phyloP scores from a whole-genome alignment of 2,329 filamentous ascomycete genomes.

The Talaromyces sp. region DNA sequence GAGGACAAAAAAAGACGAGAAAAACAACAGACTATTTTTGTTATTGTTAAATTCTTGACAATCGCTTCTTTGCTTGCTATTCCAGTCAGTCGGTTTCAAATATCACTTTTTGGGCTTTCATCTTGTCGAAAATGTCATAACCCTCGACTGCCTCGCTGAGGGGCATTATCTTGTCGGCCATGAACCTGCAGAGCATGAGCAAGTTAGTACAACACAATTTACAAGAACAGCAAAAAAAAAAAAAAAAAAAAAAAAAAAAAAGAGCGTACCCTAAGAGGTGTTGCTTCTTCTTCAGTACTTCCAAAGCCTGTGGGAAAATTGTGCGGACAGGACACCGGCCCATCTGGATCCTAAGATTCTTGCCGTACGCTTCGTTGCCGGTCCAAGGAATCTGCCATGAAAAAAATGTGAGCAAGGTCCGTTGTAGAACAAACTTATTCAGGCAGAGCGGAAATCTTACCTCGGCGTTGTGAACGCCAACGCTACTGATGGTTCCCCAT shows the following conservation, averaged over 20 bases:
- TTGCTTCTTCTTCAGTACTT: conserved; percentile 60
- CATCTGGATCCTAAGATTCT: conserved; percentile 70
- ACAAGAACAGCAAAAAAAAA: neutral
- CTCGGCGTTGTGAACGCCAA: conserved; percentile 70
- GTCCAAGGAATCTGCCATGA: conserved; percentile 57
- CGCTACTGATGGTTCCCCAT: conserved; percentile 67
- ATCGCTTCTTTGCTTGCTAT: no score
- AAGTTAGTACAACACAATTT: neutral
- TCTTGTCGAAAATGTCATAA: conserved; percentile 66
- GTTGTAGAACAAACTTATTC: neutral
- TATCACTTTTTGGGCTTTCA: conserved; percentile 68
- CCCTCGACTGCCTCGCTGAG: conserved; percentile 60
- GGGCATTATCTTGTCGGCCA: conserved; percentile 52
- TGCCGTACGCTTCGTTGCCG: conserved; percentile 58
- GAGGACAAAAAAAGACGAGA: neutral
- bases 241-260: neutral
- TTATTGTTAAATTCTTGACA: no score
- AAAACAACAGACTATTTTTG: neutral
- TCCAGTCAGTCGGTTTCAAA: conserved; percentile 43
- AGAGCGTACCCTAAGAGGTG: conserved; percentile 56
- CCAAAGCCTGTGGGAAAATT: conserved; percentile 61
- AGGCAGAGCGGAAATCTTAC: conserved; percentile 33
- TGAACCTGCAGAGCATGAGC: neutral
- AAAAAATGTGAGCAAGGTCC: neutral
- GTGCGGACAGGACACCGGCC: conserved; percentile 69